phyloP scores from a whole-genome alignment of 2,329 filamentous ascomycete genomes.

The Pestalotiopsis fici region DNA sequence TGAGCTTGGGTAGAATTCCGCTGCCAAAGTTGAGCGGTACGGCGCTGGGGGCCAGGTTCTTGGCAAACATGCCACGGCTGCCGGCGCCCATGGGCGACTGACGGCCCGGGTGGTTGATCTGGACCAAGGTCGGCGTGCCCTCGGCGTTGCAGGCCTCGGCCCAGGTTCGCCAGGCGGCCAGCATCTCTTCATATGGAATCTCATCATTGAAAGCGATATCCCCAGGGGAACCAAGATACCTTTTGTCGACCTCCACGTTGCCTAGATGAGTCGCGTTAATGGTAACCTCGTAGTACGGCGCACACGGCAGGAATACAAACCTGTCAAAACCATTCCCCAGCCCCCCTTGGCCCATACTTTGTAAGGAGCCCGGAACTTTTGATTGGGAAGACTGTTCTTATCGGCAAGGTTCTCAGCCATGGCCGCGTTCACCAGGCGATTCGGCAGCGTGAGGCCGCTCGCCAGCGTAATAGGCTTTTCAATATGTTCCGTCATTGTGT shows the following conservation, averaged over 20 bases:
- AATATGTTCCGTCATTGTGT: slow-evolving; percentile 9
- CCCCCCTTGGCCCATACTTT: slow-evolving; percentile 52
- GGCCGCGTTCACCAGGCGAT: slow-evolving; percentile 54
- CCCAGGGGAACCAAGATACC: slow-evolving; percentile 33
- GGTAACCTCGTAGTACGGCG: background rate
- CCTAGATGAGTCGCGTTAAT: background rate
- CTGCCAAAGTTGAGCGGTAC: slow-evolving; percentile 42
- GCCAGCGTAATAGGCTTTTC: slow-evolving; percentile 34
- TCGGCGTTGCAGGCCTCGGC: slow-evolving; percentile 28
- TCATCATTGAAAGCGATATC: slow-evolving; percentile 36
- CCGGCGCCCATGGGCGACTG: slow-evolving; percentile 43
- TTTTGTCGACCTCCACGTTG: slow-evolving; percentile 30
- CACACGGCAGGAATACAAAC: slow-evolving; percentile 16
- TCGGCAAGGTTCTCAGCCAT: slow-evolving; percentile 47
- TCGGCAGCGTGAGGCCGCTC: slow-evolving; percentile 56
- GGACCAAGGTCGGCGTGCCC: slow-evolving; percentile 41
- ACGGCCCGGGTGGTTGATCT: slow-evolving; percentile 48
- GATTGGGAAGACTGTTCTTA: slow-evolving; percentile 41
- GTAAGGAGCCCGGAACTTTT: slow-evolving; percentile 47
- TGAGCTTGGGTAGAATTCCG: slow-evolving; percentile 32
- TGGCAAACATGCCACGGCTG: slow-evolving; percentile 32
- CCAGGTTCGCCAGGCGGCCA: slow-evolving; percentile 39
- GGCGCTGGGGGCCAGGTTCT: slow-evolving; percentile 44
- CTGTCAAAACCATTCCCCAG: slow-evolving; percentile 55
- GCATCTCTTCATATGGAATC: slow-evolving; percentile 25